Evolutionary conservation across 305 asterid genomes (phyloP).

Genomic region (Salvia sclarea): DNA sequence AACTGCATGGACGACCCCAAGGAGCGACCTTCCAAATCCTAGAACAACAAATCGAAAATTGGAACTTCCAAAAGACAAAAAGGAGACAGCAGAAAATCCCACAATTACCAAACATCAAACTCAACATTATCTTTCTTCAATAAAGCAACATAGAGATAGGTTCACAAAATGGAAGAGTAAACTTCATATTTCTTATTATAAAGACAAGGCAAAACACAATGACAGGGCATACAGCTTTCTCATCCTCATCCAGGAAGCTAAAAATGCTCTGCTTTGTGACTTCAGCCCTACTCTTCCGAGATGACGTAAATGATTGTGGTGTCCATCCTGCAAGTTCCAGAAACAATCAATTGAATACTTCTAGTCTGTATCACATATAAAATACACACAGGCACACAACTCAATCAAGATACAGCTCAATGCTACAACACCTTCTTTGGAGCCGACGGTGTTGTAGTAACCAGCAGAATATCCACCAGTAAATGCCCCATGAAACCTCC

Average conservation of each 20-base stretch:
- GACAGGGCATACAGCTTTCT: slow-evolving; percentile 67
- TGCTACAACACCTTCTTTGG: slow-evolving; percentile 71
- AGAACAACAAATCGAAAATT: slow-evolving; percentile 29
- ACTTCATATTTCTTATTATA: not conserved
- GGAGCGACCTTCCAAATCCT: slow-evolving; percentile 86
- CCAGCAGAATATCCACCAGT: slow-evolving; percentile 95
- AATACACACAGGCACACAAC: slow-evolving; percentile 2
- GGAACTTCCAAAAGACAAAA: not conserved
- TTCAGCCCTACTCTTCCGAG: slow-evolving; percentile 85
- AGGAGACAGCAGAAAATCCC: not conserved
- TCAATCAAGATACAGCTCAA: slow-evolving; percentile 1
- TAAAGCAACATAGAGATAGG: not conserved
- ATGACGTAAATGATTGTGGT: slow-evolving; percentile 83
- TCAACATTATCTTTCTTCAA: slow-evolving; percentile 8
- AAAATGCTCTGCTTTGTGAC: slow-evolving; percentile 63
- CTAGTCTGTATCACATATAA: not conserved
- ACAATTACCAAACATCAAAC: slow-evolving; percentile 6
- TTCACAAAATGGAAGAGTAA: not conserved
- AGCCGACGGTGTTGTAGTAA: slow-evolving; percentile 85
- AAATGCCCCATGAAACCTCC: slow-evolving; percentile 98
- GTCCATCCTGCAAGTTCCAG: slow-evolving; percentile 70
- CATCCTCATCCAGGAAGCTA: slow-evolving; percentile 89
- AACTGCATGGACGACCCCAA: slow-evolving; percentile 77
- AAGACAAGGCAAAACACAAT: slow-evolving; percentile 25
- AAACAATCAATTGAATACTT: slow-evolving; percentile 4